phyloP scores from a whole-genome alignment of 768 basidiomycete genomes.

The Cyclocybe cylindracea region DNA sequence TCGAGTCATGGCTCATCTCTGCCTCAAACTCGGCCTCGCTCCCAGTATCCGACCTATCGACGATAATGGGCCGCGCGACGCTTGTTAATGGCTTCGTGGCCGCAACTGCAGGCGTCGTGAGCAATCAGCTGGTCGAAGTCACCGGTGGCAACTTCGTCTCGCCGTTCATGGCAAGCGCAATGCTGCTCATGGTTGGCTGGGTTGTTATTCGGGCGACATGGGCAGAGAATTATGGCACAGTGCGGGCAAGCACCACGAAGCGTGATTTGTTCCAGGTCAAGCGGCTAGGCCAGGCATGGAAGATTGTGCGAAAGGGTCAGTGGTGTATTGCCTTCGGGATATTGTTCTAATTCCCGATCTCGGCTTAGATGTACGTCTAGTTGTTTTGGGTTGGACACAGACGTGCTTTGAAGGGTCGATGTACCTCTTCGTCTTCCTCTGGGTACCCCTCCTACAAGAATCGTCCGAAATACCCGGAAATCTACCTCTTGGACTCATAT shows the following conservation, averaged over 20 bases:
- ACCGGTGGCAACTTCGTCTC: conserved; percentile 51
- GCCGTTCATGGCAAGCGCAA: conserved; percentile 69
- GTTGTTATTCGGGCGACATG: conserved; percentile 58
- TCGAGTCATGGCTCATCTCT: conserved; percentile 79
- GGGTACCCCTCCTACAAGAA: conserved; percentile 79
- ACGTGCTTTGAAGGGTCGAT: conserved; percentile 85
- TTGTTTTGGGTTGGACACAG: conserved; percentile 70
- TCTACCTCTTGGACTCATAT: conserved; percentile 78
- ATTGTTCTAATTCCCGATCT: neutral
- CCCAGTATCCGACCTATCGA: conserved; percentile 58
- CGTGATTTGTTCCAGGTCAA: conserved; percentile 51
- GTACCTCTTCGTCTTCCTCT: conserved; percentile 84
- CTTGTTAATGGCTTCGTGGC: conserved; percentile 76
- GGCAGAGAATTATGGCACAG: conserved; percentile 70
- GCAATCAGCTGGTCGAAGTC: conserved; percentile 60
- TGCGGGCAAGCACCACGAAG: conserved; percentile 27
- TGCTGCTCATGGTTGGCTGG: conserved; percentile 53
- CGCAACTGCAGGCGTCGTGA: conserved; percentile 61
- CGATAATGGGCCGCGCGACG: conserved; percentile 73
- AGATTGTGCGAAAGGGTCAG: conserved; percentile 53
- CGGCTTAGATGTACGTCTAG: conserved; percentile 54
- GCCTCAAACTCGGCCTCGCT: conserved; percentile 53
- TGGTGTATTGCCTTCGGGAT: neutral
- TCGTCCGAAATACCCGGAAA: conserved; percentile 35
- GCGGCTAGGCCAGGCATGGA: conserved; percentile 57